Evolutionary conservation across 176 grass and related monocot genomes (phyloP), one percentile per base, ranked within the genome.

Genomic region (Aegilops longissima): DNA sequence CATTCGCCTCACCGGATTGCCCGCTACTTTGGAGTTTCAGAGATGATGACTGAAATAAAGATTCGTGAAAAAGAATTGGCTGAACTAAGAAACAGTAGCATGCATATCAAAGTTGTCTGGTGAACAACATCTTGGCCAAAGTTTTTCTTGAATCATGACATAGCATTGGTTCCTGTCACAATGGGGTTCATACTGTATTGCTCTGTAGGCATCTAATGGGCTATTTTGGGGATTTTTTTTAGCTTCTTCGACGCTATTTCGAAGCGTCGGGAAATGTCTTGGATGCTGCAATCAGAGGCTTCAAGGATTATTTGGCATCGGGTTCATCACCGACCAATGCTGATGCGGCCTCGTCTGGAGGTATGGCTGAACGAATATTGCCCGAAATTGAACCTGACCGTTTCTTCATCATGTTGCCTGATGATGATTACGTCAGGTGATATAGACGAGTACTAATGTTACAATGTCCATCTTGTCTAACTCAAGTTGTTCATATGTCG

Each of bases 281-380:
- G 89, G 85, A 91, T 76, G 85, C 81, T 13, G 81, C 89, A 69
- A 87, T 91, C 38, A 87, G 49, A 76, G 61, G 85, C 14, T 91
- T 69, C 67, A 90, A 84, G 54, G 69, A 84, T 39, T 21, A 84
- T 18, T 38, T 91, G 76, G 47, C 47, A 5, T 67, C 78, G 6
- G 72, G 40, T 75, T 75, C 72, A 29, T 6, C 13, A 49, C 14
- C 3, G 13, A 49, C 42, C 24, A 75, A 2, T 75, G 72, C 13
- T 3, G 58, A 38, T 66, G 25, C 3, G 2, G 5, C 72, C 67
- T 66, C 69, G 5, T 45, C 67, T 68, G 33, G 66, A 61, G 85
- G 89, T 87, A 90, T 67, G 33, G 2, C 31, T 30, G 13, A 11
- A 18, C 6, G 5, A 38, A 54, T 20, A 27, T 59, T 24, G 21